Evolutionary conservation across 306 rosid genomes (phyloP).

Genomic region (Spatholobus suberectus): DNA sequence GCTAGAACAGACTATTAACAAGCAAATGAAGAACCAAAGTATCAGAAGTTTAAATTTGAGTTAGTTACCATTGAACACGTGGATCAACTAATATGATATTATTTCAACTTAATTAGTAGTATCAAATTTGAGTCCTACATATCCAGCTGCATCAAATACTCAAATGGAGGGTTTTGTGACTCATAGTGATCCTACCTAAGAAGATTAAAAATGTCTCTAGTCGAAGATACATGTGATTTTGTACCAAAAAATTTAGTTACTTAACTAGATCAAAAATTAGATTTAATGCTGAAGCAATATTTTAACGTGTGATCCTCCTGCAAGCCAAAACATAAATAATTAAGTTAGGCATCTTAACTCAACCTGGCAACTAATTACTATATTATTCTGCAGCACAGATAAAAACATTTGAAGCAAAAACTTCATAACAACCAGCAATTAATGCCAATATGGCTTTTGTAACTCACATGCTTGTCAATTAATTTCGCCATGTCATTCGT

Average conservation of each 20-base stretch:
- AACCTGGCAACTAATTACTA: neutral
- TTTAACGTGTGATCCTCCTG: neutral
- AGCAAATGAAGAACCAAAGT: neutral
- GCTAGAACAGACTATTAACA: neutral
- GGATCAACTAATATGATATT: too few relatives aligned
- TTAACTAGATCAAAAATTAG: constrained; percentile 2
- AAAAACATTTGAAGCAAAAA: neutral
- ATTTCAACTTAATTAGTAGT: too few relatives aligned
- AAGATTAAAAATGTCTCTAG: too few relatives aligned
- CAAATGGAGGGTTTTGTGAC: too few relatives aligned
- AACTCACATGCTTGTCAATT: neutral
- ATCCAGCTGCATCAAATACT: too few relatives aligned
- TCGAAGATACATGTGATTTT: too few relatives aligned
- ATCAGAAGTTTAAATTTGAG: neutral
- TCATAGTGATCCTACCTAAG: too few relatives aligned
- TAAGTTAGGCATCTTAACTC: neutral
- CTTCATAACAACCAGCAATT: neutral
- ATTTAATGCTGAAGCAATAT: constrained; percentile 1
- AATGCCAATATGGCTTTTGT: neutral
- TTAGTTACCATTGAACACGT: too few relatives aligned
- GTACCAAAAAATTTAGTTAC: neutral
- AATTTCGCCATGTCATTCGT: neutral
- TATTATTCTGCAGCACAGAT: neutral
- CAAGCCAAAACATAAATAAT: constrained; percentile 13
- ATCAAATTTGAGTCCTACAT: too few relatives aligned